phyloP scores from a whole-genome alignment of 2,329 filamentous ascomycete genomes.

The Xylariaceae sp. region DNA sequence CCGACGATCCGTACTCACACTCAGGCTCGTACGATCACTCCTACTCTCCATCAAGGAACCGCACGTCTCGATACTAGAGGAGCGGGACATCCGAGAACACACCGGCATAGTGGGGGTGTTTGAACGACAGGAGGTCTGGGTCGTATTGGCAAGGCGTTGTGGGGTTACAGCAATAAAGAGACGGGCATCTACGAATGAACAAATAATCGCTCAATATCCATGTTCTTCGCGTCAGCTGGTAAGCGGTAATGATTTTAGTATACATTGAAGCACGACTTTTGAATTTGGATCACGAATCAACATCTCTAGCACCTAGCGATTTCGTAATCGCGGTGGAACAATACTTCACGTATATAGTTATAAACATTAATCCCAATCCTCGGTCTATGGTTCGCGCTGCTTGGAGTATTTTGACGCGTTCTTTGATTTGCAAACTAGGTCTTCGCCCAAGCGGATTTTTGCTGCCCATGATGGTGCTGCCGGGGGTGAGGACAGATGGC shows the following conservation, averaged over 20 bases:
- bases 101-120: too few species aligned
- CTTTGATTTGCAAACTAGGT: too few species aligned
- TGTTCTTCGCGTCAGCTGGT: too few species aligned
- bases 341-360: slow-evolving; percentile 13
- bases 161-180: slow-evolving; percentile 11
- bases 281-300: slow-evolving; percentile 1
- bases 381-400: too few species aligned
- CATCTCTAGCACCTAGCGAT: slow-evolving; percentile 1
- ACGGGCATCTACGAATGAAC: slow-evolving; percentile 8
- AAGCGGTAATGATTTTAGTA: too few species aligned
- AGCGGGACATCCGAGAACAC: too few species aligned
- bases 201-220: neutral
- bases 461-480: too few species aligned
- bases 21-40: slow-evolving; percentile 42
- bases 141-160: slow-evolving; percentile 23
- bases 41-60: slow-evolving; percentile 34
- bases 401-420: too few species aligned
- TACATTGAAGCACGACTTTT: neutral
- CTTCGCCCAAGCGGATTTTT: too few species aligned
- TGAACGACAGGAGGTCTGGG: too few species aligned
- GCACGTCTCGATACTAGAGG: slow-evolving; percentile 27
- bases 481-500: too few species aligned
- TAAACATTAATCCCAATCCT: too few species aligned
- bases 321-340: slow-evolving; percentile 4
- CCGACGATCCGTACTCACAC: slow-evolving; percentile 58